Evolutionary conservation across 805 yeast genomes (phyloP).

Genomic region (Candida yuanshanica): DNA sequence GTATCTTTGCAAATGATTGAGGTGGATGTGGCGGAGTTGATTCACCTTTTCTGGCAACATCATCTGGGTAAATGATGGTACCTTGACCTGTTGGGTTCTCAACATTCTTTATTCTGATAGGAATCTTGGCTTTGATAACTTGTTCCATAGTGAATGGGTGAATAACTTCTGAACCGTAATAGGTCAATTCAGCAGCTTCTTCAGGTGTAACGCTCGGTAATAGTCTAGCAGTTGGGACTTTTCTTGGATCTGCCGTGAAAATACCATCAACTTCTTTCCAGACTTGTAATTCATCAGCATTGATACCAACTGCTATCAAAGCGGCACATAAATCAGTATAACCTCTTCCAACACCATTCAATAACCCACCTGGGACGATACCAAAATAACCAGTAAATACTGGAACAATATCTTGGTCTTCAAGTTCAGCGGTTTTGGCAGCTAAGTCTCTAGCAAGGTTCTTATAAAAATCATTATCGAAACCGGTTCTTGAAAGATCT

Average conservation of each 20-base stretch:
- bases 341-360: slow-evolving; percentile 94
- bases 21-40: slow-evolving; percentile 96
- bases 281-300: slow-evolving; percentile 91
- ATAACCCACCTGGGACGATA: slow-evolving; percentile 88
- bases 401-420: slow-evolving; percentile 52
- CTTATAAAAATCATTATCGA: slow-evolving; percentile 63
- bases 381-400: slow-evolving; percentile 97
- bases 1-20: slow-evolving; percentile 47
- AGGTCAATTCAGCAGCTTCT: slow-evolving; percentile 97
- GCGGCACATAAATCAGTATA: slow-evolving; percentile 98
- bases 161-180: slow-evolving; percentile 96
- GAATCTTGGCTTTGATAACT: slow-evolving; percentile 92
- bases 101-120: slow-evolving; percentile 94
- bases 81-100: slow-evolving; percentile 91
- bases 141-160: slow-evolving; percentile 99
- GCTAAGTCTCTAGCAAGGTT: slow-evolving; percentile 49
- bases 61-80: slow-evolving; percentile 90
- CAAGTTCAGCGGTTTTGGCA: slow-evolving; percentile 38
- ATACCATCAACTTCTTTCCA: slow-evolving; percentile 99
- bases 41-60: slow-evolving; percentile 79
- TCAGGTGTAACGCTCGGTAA: slow-evolving; percentile 91
- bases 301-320: slow-evolving; percentile 84
- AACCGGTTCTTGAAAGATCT: slow-evolving; percentile 45
- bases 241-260: slow-evolving; percentile 97
- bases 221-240: slow-evolving; percentile 84